Percentiles rank a stretch among this genome's conserved stretches.
phyloP scores from a whole-genome alignment of 2,329 filamentous ascomycete genomes.

The Diaporthe ilicicola region DNA sequence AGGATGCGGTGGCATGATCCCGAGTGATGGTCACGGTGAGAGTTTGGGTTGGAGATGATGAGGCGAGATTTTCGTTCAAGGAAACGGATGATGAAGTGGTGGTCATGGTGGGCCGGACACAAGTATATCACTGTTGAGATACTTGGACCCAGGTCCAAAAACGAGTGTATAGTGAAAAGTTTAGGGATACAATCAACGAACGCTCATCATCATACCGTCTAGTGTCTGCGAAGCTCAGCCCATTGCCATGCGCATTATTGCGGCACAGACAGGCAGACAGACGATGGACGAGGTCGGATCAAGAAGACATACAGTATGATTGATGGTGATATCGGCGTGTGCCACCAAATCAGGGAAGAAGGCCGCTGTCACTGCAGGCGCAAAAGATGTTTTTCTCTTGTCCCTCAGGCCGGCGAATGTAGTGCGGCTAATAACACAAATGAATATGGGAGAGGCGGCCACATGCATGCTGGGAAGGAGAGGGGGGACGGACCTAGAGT shows the following conservation, averaged over 20 bases:
- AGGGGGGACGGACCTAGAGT: background rate
- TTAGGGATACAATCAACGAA: background rate
- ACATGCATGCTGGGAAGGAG: background rate
- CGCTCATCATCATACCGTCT: background rate
- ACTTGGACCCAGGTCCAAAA: background rate
- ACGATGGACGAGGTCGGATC: background rate
- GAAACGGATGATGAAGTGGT: constrained; percentile 4
- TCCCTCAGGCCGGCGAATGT: background rate
- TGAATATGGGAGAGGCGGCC: background rate
- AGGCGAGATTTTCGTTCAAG: background rate
- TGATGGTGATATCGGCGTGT: background rate
- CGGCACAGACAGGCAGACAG: background rate
- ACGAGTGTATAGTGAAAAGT: background rate
- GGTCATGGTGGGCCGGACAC: constrained; percentile 8
- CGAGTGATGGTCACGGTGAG: constrained; percentile 31
- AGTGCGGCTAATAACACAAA: background rate
- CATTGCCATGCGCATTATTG: background rate
- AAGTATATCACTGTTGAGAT: constrained; percentile 4
- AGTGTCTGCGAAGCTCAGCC: background rate
- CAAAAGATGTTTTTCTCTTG: background rate
- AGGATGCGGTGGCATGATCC: background rate
- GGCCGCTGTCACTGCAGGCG: background rate
- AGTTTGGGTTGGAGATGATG: background rate
- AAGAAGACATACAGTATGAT: background rate
- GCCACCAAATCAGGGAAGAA: background rate